These are phyloP conservation scores for Poteriospumella lacustris DNA, from an alignment of 108 stramenopile genomes.

Conservation along the genomic window DNA sequence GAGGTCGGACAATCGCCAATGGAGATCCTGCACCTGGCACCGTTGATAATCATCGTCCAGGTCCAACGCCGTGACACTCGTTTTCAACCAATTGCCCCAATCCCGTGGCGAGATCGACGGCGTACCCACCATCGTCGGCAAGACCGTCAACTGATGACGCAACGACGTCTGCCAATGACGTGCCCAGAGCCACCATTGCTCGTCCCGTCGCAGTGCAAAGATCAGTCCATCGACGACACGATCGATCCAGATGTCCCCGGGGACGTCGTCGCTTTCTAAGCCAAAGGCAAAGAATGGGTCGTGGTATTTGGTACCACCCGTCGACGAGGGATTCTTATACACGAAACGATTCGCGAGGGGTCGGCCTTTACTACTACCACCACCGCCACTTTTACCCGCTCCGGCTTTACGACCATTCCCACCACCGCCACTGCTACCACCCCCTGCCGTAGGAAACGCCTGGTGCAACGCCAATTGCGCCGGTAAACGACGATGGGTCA, in stretches of 20 bases:
- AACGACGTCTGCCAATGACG: neutral
- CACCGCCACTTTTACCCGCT: no score
- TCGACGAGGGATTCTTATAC: no score
- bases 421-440: no score
- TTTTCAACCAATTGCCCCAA: neutral
- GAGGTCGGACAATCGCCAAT: slow-evolving; percentile 4
- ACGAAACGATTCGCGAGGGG: no score
- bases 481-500: no score
- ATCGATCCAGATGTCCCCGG: neutral
- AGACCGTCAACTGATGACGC: neutral
- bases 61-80: neutral
- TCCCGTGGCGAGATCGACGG: neutral
- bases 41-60: neutral
- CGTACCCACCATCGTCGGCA: neutral
- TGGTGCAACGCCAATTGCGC: no score
- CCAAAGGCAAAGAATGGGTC: no score
- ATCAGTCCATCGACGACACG: slow-evolving; percentile 5
- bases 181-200: slow-evolving; percentile 6
- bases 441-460: no score
- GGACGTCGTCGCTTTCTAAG: no score
- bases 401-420: no score
- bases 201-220: neutral
- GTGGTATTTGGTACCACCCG: no score
- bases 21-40: neutral
- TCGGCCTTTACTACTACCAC: no score